Percentiles rank a stretch among this genome's conserved stretches.
Evolutionary conservation across 352 stramenopile genomes (phyloP).

Genomic region (Phytophthora crassamura): DNA sequence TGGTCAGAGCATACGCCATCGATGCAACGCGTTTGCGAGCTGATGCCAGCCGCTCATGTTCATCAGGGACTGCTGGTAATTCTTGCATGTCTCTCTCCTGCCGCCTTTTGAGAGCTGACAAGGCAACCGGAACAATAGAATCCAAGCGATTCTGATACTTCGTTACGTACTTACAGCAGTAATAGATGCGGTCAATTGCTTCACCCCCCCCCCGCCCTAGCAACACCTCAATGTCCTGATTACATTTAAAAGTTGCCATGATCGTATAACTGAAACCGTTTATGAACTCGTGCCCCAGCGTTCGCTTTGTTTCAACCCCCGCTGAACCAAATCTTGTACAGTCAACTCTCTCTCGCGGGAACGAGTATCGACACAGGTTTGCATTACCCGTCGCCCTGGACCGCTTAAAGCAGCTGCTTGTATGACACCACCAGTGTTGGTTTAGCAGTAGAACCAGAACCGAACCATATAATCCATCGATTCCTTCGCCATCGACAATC

Average conservation of each 20-base stretch:
- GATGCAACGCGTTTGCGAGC: slow-evolving; percentile 7
- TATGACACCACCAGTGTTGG: background rate
- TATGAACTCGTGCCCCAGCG: background rate
- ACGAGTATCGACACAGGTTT: too few relatives aligned
- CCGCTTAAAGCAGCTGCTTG: too few relatives aligned
- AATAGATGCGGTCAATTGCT: slow-evolving; percentile 4
- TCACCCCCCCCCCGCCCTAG: too few relatives aligned
- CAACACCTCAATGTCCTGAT: background rate
- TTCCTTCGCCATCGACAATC: slow-evolving; percentile 23
- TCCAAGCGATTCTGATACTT: slow-evolving; percentile 2
- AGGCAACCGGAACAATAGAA: background rate
- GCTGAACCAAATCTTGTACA: too few relatives aligned
- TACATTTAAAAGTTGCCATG: background rate
- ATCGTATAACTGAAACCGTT: background rate
- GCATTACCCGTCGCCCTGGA: too few relatives aligned
- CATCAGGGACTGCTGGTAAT: background rate
- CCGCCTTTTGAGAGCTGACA: slow-evolving; percentile 1
- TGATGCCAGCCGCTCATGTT: too few relatives aligned
- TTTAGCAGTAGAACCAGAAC: too few relatives aligned
- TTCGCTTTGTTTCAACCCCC: too few relatives aligned
- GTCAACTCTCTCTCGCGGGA: too few relatives aligned
- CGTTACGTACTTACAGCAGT: slow-evolving; percentile 5
- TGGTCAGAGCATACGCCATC: background rate
- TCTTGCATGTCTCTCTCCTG: background rate
- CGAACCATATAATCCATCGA: background rate